Evolutionary conservation across 2,329 filamentous ascomycete genomes (phyloP).

Genomic region (Trichophyton simii): DNA sequence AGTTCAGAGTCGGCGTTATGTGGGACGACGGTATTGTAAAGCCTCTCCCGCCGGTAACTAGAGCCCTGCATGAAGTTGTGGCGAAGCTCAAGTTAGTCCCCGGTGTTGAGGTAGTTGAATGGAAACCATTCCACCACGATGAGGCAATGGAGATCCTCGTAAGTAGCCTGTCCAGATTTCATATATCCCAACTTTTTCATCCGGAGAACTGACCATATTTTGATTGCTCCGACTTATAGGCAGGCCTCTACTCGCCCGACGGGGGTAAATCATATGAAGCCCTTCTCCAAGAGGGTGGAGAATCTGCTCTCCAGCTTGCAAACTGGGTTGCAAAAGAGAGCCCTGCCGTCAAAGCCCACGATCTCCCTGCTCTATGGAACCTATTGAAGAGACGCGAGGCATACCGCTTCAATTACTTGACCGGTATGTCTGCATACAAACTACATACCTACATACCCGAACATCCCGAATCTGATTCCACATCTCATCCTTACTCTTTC

Average conservation of each 20-base stretch:
- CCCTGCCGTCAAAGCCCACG: constrained; percentile 33
- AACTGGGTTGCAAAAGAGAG: constrained; percentile 49
- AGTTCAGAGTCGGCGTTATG: constrained; percentile 49
- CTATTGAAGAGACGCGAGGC: constrained; percentile 6
- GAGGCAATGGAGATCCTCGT: constrained; percentile 37
- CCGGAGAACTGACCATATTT: not conserved
- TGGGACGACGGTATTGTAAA: constrained; percentile 48
- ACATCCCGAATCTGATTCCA: not conserved
- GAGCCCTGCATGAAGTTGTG: constrained; percentile 42
- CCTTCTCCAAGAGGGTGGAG: constrained; percentile 41
- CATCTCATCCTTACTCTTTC: constrained; percentile 15
- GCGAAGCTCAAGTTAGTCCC: constrained; percentile 34
- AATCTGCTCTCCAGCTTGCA: constrained; percentile 47
- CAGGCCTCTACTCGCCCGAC: constrained; percentile 47
- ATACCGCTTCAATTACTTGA: not conserved
- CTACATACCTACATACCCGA: no score
- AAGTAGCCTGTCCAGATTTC: constrained; percentile 13
- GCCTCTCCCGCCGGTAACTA: constrained; percentile 46
- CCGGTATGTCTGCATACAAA: not conserved
- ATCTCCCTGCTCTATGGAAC: constrained; percentile 32
- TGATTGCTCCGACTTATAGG: constrained; percentile 3
- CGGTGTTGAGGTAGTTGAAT: constrained; percentile 19
- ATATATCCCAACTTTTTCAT: constrained; percentile 10
- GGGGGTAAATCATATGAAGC: constrained; percentile 43
- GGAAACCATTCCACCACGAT: constrained; percentile 37